Evolutionary conservation across 2,329 filamentous ascomycete genomes (phyloP), one percentile per base, ranked within the genome.

Genomic region (Fragosphaeria purpurea): DNA sequence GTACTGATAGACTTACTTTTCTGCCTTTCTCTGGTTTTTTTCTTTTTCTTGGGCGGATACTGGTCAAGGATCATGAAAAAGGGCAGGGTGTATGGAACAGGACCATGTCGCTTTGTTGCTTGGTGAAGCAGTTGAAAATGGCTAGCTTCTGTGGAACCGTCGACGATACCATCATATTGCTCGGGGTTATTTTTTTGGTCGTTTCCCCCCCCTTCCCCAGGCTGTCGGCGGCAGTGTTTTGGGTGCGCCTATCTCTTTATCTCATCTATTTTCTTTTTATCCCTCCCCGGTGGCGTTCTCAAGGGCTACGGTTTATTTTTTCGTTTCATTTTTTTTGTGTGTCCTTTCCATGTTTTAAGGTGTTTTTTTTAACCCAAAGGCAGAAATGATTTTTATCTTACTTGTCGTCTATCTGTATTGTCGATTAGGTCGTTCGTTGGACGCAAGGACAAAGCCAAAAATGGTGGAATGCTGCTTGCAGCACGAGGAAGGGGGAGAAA

Each of bases 1-100:
- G 62, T 63, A 62, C 58, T 57, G 59, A 61, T 63, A 63, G 61
- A 61, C 52, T 53, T 56, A 41, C 41, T 52, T 59, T 55, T 50
- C 53, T 53, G 22, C 22, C 22, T 22, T 22, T 22, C 22, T 22
- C 22, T 22, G 22, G 22, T 22, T 54, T 56, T 55, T 42, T 41
- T 41, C 44, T 37, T 40, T 47, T 9, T 35, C 32, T n/a, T 43
- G 46, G 47, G 46, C 40, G 44, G 46, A 46, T 51, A 42, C 42
- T 44, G 53, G 47, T 51, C 46, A 37, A 22, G 22, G 22, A 22
- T 22, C 22, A 2, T 22, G 22, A 22, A 22, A 22, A 22, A 22
- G 22, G 22, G 22, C 22, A 22, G 22, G 22, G 22, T 22, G 22
- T 22, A 22, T 22, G 22, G 22, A 22, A 22, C 22, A 22, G 22